A percentile compares a stretch with the other conserved stretches of the same genome.
These are phyloP conservation scores for Sicyos edulis DNA, from an alignment of 306 rosid genomes.

Conservation along the genomic window DNA sequence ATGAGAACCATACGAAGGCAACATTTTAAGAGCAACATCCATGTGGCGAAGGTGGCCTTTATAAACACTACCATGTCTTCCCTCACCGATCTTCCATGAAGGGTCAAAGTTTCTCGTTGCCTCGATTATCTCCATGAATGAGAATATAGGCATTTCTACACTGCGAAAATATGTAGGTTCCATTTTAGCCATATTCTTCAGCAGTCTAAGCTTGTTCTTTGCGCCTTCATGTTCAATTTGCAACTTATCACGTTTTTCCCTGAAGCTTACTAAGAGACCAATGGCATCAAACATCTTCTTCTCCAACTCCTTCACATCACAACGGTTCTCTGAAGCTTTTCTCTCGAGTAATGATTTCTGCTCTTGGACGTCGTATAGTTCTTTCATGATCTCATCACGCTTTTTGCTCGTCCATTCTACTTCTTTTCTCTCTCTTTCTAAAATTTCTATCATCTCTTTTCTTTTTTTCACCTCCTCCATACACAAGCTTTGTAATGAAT, in stretches of 20 bases:
- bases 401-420: constrained; percentile 41
- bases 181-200: constrained; percentile 38
- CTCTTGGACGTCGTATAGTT: constrained; percentile 40
- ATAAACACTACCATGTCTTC: constrained; percentile 79
- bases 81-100: constrained; percentile 88
- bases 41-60: constrained; percentile 64
- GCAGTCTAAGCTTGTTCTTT: constrained; percentile 39
- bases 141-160: constrained; percentile 60
- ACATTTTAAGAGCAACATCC: constrained; percentile 88
- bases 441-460: constrained; percentile 50
- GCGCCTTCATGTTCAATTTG: constrained; percentile 49
- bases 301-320: constrained; percentile 53
- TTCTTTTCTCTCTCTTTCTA: constrained; percentile 43
- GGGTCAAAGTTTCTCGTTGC: constrained; percentile 80
- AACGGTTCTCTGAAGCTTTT: constrained; percentile 43
- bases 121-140: constrained; percentile 77
- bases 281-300: constrained; percentile 74
- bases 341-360: constrained; percentile 42
- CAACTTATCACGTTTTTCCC: constrained; percentile 62
- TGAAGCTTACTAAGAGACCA: constrained; percentile 67
- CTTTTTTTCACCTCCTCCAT: constrained; percentile 47
- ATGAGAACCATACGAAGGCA: constrained; percentile 81
- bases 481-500: constrained; percentile 41
- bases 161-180: constrained; percentile 31
- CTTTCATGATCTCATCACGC: constrained; percentile 33